Evolutionary conservation across 768 basidiomycete species (phyloP).

Genomic region (Albatrellus ellisii): DNA sequence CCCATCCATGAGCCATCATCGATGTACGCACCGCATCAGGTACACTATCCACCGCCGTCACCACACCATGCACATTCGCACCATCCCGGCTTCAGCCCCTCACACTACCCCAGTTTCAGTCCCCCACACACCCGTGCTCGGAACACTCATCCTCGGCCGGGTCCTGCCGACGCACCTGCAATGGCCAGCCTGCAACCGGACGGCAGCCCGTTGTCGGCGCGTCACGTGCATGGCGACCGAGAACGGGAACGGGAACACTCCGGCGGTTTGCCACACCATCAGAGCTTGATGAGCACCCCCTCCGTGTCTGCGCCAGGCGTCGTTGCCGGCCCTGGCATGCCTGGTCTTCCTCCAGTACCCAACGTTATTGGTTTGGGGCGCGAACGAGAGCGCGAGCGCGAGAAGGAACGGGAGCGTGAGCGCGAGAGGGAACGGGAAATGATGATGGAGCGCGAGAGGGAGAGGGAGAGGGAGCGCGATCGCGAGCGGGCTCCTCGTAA

Average conservation of each 20-base stretch:
- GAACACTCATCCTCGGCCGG: constrained; percentile 10
- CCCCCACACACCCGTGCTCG: constrained; percentile 5
- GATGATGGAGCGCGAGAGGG: constrained; percentile 18
- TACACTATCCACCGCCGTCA: constrained; percentile 18
- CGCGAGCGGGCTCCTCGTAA: constrained; percentile 19
- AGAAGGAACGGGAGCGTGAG: constrained; percentile 13
- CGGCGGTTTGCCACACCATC: not conserved
- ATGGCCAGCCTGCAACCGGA: constrained; percentile 21
- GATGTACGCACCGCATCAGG: constrained; percentile 17
- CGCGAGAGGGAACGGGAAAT: constrained; percentile 19
- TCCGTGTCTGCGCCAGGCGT: constrained; percentile 1
- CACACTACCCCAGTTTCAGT: constrained; percentile 8
- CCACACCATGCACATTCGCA: constrained; percentile 8
- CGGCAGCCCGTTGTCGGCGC: constrained; percentile 6
- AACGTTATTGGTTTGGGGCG: no score
- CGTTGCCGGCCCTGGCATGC: constrained; percentile 1
- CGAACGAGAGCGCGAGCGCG: constrained; percentile 8
- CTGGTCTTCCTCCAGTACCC: no score
- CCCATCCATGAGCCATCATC: constrained; percentile 17
- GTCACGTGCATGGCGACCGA: constrained; percentile 13
- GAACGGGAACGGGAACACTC: constrained; percentile 16
- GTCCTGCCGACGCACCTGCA: constrained; percentile 15
- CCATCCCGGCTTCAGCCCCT: constrained; percentile 4
- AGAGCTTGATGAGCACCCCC: constrained; percentile 5
- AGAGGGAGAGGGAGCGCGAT: constrained; percentile 16